Percentiles rank a stretch among this genome's conserved stretches.
Evolutionary conservation across 371 early-diverging fungal genomes (phyloP).

Genomic region (Mortierella sp.): DNA sequence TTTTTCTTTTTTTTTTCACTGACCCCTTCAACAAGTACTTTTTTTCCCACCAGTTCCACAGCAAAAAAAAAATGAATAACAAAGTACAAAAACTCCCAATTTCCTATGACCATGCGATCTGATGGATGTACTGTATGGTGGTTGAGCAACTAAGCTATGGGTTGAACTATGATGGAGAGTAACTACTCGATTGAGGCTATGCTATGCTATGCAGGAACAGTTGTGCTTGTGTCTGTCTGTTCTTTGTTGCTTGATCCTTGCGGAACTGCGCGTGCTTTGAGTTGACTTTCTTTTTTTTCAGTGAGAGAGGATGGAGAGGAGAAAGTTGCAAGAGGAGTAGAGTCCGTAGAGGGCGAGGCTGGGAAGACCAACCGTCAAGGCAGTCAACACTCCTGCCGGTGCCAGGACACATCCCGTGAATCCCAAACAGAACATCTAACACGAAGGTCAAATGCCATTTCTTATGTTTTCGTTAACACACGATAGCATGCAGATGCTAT

Average conservation of each 20-base stretch:
- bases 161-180: no score
- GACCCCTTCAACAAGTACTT: neutral
- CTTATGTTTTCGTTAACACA: no score
- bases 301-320: neutral
- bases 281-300: neutral
- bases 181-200: no score
- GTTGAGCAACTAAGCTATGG: no score
- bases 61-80: neutral
- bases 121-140: no score
- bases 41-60: no score
- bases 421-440: neutral
- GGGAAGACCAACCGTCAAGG: neutral
- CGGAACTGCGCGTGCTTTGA: neutral
- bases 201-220: neutral
- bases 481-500: no score
- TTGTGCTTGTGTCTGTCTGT: neutral
- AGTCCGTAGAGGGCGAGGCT: neutral
- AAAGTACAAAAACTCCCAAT: neutral
- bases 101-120: no score
- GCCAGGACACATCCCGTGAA: neutral
- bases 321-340: neutral
- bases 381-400: neutral
- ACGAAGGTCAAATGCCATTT: no score
- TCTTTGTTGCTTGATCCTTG: neutral
- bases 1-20: slow-evolving; percentile 1